Conservation (phyloP, 1,284 basidiomycete genomes). For the Malassezia nana region DNA sequence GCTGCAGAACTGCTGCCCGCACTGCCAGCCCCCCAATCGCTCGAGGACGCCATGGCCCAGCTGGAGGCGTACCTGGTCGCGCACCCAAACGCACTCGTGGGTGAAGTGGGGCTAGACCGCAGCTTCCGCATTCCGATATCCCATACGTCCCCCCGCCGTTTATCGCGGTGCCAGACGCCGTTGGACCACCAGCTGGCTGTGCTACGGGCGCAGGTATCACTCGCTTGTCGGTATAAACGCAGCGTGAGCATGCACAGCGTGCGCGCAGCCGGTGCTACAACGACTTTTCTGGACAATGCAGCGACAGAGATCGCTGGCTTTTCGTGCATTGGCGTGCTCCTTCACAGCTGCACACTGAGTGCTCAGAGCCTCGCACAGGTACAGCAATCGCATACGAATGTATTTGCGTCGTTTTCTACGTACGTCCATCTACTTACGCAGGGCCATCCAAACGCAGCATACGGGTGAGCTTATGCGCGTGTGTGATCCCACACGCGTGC, state of each 20-base stretch:
- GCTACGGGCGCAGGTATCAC: conserved; percentile 27
- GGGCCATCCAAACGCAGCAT: conserved; percentile 33
- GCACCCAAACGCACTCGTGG: conserved; percentile 32
- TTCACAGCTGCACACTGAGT: conserved; percentile 43
- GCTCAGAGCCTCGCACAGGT: conserved; percentile 27
- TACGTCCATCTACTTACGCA: background rate
- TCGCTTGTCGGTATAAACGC: conserved; percentile 27
- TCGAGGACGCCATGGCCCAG: conserved; percentile 18
- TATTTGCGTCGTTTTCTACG: conserved; percentile 39
- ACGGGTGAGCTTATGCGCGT: conserved; percentile 22
- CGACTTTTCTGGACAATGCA: conserved; percentile 19
- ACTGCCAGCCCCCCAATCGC: conserved; percentile 28
- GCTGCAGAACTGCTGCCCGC: conserved; percentile 24
- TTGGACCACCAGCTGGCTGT: conserved; percentile 35
- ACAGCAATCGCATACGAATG: conserved; percentile 27
- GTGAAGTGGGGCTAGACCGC: conserved; percentile 42
- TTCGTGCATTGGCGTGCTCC: conserved; percentile 15
- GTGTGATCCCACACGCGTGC: conserved; percentile 20
- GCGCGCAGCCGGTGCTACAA: conserved; percentile 30
- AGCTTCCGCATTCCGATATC: conserved; percentile 31
- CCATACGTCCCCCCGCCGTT: conserved; percentile 2
- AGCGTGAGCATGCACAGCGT: conserved; percentile 44
- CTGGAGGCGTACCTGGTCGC: conserved; percentile 21
- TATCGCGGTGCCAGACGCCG: conserved; percentile 34
- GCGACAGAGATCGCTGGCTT: background rate